phyloP scores from a whole-genome alignment of 768 basidiomycete genomes.

The Roridomyces roridus region DNA sequence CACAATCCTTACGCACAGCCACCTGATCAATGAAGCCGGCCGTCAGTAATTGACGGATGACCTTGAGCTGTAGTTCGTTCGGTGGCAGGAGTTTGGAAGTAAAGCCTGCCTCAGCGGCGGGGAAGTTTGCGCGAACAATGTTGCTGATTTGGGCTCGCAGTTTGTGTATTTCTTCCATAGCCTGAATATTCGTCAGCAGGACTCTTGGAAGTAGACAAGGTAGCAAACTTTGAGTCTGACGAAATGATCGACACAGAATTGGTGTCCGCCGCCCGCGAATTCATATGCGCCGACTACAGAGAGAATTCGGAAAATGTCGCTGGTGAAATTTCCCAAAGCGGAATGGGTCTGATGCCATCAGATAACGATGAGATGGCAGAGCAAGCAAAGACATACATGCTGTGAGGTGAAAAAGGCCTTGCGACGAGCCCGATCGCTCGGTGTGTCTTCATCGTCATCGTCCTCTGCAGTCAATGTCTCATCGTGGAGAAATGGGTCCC shows the following conservation, averaged over 20 bases:
- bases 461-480: slow-evolving; percentile 32
- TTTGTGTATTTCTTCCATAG: slow-evolving; percentile 99
- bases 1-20: slow-evolving; percentile 87
- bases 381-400: slow-evolving; percentile 51
- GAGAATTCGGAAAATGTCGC: slow-evolving; percentile 86
- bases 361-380: slow-evolving; percentile 7
- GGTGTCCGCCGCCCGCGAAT: slow-evolving; percentile 79
- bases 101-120: slow-evolving; percentile 65
- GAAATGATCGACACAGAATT: slow-evolving; percentile 90
- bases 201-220: not conserved
- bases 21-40: slow-evolving; percentile 96
- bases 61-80: slow-evolving; percentile 84
- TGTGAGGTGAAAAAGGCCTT: slow-evolving; percentile 86
- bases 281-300: slow-evolving; percentile 98
- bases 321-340: slow-evolving; percentile 77
- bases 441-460: slow-evolving; percentile 41
- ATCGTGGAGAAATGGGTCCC: slow-evolving; percentile 91
- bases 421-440: slow-evolving; percentile 52
- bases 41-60: slow-evolving; percentile 84
- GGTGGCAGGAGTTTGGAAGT: slow-evolving; percentile 77
- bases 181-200: slow-evolving; percentile 49
- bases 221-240: slow-evolving; percentile 80
- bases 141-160: slow-evolving; percentile 86
- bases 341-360: slow-evolving; percentile 64
- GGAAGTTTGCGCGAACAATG: slow-evolving; percentile 84